Evolutionary conservation across 495 filamentous ascomycete species (phyloP).

Genomic region (Penicillium daleae): DNA sequence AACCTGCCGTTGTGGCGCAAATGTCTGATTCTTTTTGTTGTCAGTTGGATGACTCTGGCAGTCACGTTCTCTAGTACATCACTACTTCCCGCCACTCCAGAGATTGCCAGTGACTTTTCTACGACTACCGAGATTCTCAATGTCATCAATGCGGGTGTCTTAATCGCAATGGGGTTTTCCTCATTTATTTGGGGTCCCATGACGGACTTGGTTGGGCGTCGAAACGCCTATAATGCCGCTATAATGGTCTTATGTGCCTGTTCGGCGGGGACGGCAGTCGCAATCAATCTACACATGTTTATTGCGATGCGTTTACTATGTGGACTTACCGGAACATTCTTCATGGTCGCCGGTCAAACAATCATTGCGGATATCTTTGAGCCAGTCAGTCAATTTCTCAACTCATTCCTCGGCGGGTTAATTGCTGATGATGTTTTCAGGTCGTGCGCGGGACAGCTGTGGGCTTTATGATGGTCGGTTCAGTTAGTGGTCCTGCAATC

Average conservation of each 20-base stretch:
- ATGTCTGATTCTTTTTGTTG: constrained; percentile 47
- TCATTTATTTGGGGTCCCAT: constrained; percentile 58
- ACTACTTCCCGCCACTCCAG: constrained; percentile 45
- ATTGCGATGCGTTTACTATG: constrained; percentile 45
- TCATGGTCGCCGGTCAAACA: constrained; percentile 53
- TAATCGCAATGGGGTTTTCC: constrained; percentile 61
- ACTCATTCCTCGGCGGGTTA: neutral
- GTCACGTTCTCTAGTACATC: constrained; percentile 50
- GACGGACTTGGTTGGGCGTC: constrained; percentile 39
- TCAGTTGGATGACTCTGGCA: constrained; percentile 49
- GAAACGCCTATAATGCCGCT: constrained; percentile 41
- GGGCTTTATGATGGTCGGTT: constrained; percentile 58
- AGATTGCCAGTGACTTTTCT: constrained; percentile 45
- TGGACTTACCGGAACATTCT: constrained; percentile 49
- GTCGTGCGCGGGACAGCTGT: constrained; percentile 58
- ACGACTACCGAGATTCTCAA: constrained; percentile 45
- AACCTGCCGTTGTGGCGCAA: constrained; percentile 45
- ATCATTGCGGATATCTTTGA: constrained; percentile 53
- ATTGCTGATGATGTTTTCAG: constrained; percentile 30
- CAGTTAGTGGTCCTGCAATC: constrained; percentile 59
- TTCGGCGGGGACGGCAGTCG: constrained; percentile 38
- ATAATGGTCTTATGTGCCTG: constrained; percentile 43
- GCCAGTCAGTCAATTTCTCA: constrained; percentile 34
- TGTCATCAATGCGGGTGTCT: constrained; percentile 53
- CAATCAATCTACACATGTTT: constrained; percentile 43